A percentile compares a stretch with the other conserved stretches of the same genome.
Conservation (phyloP, 2,329 filamentous ascomycete species). For the Penicillium nordicum region DNA sequence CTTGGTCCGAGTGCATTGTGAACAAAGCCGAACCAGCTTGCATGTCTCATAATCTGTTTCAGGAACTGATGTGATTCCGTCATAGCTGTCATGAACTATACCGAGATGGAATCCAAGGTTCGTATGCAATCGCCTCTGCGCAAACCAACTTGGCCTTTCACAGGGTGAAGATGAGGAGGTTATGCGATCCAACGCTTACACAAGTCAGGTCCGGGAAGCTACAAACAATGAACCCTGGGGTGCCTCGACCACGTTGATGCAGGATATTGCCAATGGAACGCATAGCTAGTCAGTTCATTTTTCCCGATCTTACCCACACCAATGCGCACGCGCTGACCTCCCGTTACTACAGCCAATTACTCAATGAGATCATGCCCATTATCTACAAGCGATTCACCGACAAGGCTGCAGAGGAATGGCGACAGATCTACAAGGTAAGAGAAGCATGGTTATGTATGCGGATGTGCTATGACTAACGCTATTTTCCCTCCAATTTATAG, state of each 20-base stretch:
- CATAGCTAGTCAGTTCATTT: slow-evolving; percentile 81
- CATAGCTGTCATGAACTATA: slow-evolving; percentile 94
- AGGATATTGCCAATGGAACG: slow-evolving; percentile 96
- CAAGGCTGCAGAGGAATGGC: slow-evolving; percentile 96
- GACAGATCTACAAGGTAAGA: slow-evolving; percentile 92
- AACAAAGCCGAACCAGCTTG: background rate
- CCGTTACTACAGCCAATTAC: slow-evolving; percentile 66
- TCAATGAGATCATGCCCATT: slow-evolving; percentile 99
- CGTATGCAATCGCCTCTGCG: slow-evolving; percentile 21
- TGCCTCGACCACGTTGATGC: slow-evolving; percentile 78
- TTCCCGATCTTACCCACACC: background rate
- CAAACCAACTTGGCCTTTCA: background rate
- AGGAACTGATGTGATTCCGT: slow-evolving; percentile 18
- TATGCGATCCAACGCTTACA: slow-evolving; percentile 18
- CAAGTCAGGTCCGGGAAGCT: slow-evolving; percentile 78
- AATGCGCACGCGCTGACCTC: slow-evolving; percentile 15
- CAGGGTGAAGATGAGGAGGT: background rate
- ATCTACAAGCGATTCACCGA: slow-evolving; percentile 99
- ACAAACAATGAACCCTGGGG: slow-evolving; percentile 99
- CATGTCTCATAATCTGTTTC: slow-evolving; percentile 1
- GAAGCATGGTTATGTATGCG: background rate
- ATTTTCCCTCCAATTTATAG: slow-evolving; percentile 33
- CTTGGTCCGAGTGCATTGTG: background rate
- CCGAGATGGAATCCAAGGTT: slow-evolving; percentile 78
- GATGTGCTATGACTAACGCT: background rate